A percentile compares a stretch with the other conserved stretches of the same genome.
Evolutionary conservation across 2,329 filamentous ascomycete species (phyloP).

Genomic region (Aspergillus jensenii): DNA sequence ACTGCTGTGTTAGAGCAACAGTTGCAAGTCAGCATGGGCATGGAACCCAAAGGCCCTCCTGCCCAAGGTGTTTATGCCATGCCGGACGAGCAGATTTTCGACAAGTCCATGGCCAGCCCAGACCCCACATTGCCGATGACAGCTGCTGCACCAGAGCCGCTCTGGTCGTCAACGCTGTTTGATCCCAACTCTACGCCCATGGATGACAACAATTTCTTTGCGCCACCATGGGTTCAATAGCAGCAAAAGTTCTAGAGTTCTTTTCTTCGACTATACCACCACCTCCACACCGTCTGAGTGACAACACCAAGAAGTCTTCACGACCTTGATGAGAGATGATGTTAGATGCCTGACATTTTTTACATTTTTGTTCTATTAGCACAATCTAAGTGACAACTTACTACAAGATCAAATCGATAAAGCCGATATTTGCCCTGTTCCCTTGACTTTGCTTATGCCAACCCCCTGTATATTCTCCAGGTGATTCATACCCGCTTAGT

Average conservation of each 20-base stretch:
- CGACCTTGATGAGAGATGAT: constrained; percentile 48
- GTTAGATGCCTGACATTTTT: constrained; percentile 38
- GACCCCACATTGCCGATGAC: constrained; percentile 21
- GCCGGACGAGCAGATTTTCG: constrained; percentile 22
- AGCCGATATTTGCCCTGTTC: constrained; percentile 14
- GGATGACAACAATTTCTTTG: constrained; percentile 32
- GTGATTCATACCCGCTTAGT: not conserved
- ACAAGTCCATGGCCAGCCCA: constrained; percentile 21
- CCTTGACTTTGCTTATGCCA: not conserved
- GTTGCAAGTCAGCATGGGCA: constrained; percentile 37
- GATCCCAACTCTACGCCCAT: constrained; percentile 30
- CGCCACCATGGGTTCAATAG: constrained; percentile 33
- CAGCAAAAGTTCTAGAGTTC: constrained; percentile 1
- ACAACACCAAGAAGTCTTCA: constrained; percentile 30
- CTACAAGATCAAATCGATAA: constrained; percentile 35
- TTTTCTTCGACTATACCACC: constrained; percentile 34
- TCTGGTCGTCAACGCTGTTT: constrained; percentile 35
- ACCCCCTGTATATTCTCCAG: constrained; percentile 1
- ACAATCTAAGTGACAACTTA: constrained; percentile 28
- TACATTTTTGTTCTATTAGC: constrained; percentile 34
- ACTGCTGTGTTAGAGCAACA: constrained; percentile 42
- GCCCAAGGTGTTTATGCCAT: constrained; percentile 31
- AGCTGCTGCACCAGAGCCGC: constrained; percentile 30
- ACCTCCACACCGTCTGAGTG: constrained; percentile 39
- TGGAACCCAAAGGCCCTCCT: constrained; percentile 34